Evolutionary conservation across 106 monocot species (phyloP), one percentile per base, ranked within the genome.

Genomic region (Amphibolis antarctica): DNA sequence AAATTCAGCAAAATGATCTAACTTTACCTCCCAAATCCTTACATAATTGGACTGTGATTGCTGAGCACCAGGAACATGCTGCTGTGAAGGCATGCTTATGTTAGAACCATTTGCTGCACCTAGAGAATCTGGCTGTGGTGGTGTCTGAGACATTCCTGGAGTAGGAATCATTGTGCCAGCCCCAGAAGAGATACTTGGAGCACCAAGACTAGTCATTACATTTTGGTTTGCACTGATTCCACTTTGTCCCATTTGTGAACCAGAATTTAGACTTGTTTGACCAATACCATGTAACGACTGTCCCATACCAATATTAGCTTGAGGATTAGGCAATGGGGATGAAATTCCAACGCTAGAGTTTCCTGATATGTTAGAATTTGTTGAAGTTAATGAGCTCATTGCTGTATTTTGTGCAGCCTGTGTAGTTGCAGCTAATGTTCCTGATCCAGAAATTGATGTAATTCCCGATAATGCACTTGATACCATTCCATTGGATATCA

Each of bases 11-110:
- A 27, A 28, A 11, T 2, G 15, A 11, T 5, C 28, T n/a, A 4
- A n/a, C 20, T 44, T 73, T 87, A 98, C 98, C 90, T 91, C 98
- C 91, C 98, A 98, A 68, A 98, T 91, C 72, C 77, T 87, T 43
- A 85, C 72, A 75, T 91, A 98, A 50, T 87, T 98, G 21, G 85
- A 73, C 59, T 81, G 81, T 19, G 65, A 26, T 64, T 86, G 94
- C 64, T 86, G 94, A 48, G 66, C 65, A 65, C 79, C 84, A 47
- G 82, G 60, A n/a, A 66, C 62, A 63, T 80, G 69, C 59, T 79
- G 85, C 17, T 66, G 24, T 68, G 85, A 68, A 57, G 81, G 80
- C 80, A 93, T 81, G 45, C 79, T 89, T 27, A 81, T 74, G 44
- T 83, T 27, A 56, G 83, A 59, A 64, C 75, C 85, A 74, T 77